phyloP scores from a whole-genome alignment of 2,329 filamentous ascomycete genomes.

The Exophiala bonariae region DNA sequence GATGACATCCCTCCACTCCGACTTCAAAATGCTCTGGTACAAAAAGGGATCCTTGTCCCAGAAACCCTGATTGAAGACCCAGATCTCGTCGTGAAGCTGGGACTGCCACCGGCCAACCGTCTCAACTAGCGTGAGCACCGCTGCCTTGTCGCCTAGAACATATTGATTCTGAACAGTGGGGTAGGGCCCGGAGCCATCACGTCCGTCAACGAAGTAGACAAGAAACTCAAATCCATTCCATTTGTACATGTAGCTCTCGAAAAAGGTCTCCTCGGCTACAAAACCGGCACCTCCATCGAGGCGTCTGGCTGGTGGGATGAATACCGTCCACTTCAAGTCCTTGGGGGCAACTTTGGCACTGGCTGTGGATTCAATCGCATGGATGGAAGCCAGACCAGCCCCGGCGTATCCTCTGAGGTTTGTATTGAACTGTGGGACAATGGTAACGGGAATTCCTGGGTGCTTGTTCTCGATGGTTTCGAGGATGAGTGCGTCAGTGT shows the following conservation, averaged over 20 bases:
- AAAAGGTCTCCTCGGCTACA: constrained; percentile 20
- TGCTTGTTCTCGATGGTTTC: constrained; percentile 18
- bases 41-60: constrained; percentile 42
- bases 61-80: constrained; percentile 43
- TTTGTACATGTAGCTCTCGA: constrained; percentile 22
- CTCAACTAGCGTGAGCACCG: constrained; percentile 17
- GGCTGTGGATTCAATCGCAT: background rate
- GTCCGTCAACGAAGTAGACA: constrained; percentile 26
- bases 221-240: constrained; percentile 25
- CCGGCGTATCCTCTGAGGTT: constrained; percentile 43
- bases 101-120: constrained; percentile 17
- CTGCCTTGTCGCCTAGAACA: constrained; percentile 21
- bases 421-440: constrained; percentile 38
- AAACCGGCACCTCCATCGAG: constrained; percentile 23
- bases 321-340: constrained; percentile 23
- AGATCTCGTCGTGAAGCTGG: constrained; percentile 39
- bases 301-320: constrained; percentile 21
- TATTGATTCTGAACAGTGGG: constrained; percentile 25
- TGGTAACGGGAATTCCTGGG: constrained; percentile 23
- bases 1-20: constrained; percentile 49
- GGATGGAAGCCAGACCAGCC: constrained; percentile 38
- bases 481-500: constrained; percentile 25
- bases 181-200: constrained; percentile 18
- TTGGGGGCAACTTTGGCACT: constrained; percentile 11
- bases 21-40: constrained; percentile 41